These are phyloP conservation scores for Zygosaccharomyces gambellarensis DNA, from an alignment of 805 yeast genomes.

Conservation along the genomic window DNA sequence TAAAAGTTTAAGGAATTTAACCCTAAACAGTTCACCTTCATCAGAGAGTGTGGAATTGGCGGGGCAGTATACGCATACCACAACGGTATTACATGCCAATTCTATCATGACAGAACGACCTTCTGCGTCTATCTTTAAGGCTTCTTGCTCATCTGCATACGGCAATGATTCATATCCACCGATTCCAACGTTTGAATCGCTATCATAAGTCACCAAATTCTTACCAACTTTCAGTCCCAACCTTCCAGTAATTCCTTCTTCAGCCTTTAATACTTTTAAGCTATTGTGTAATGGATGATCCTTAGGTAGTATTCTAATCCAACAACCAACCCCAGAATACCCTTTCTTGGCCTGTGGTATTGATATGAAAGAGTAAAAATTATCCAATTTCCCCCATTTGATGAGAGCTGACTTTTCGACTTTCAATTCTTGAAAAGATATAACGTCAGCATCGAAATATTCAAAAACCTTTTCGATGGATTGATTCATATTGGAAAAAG, in stretches of 20 bases:
- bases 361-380: slow-evolving; percentile 62
- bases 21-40: slow-evolving; percentile 56
- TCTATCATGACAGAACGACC: slow-evolving; percentile 81
- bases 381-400: slow-evolving; percentile 47
- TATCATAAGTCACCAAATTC: slow-evolving; percentile 21
- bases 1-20: slow-evolving; percentile 53
- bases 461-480: slow-evolving; percentile 42
- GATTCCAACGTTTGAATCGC: slow-evolving; percentile 37
- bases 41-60: slow-evolving; percentile 76
- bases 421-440: slow-evolving; percentile 87
- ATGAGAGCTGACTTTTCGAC: slow-evolving; percentile 44
- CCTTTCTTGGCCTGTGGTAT: slow-evolving; percentile 70
- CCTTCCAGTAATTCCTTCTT: slow-evolving; percentile 86
- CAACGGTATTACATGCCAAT: slow-evolving; percentile 53
- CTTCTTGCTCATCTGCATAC: slow-evolving; percentile 35
- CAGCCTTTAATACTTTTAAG: slow-evolving; percentile 64
- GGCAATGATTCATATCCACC: slow-evolving; percentile 62
- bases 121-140: slow-evolving; percentile 60
- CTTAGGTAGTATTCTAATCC: slow-evolving; percentile 49
- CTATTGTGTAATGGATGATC: slow-evolving; percentile 40
- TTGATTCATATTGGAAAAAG: slow-evolving; percentile 58
- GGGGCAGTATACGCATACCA: slow-evolving; percentile 78
- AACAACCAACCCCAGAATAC: slow-evolving; percentile 88
- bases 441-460: slow-evolving; percentile 61
- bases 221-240: slow-evolving; percentile 26